phyloP scores from a whole-genome alignment of 2,329 filamentous ascomycete species.

The Fusarium sp. region DNA sequence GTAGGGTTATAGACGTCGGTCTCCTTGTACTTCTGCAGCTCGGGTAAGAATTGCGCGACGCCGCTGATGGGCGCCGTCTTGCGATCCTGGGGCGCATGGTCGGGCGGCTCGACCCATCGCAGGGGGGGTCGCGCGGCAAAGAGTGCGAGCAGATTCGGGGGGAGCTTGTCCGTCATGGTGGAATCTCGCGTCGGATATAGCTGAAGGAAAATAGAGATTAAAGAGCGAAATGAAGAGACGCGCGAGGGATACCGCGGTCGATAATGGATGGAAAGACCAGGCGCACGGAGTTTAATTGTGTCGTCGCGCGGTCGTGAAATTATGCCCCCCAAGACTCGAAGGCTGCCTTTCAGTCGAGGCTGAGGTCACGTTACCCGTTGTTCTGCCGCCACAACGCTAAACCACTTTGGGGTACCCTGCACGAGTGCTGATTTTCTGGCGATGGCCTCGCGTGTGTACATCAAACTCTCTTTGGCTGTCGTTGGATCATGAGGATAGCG shows the following conservation, averaged over 20 bases:
- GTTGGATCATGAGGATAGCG: slow-evolving; percentile 43
- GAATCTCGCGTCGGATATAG: slow-evolving; percentile 37
- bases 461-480: slow-evolving; percentile 33
- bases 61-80: slow-evolving; percentile 76
- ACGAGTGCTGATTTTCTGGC: slow-evolving; percentile 41
- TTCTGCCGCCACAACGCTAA: slow-evolving; percentile 41
- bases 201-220: slow-evolving; percentile 4
- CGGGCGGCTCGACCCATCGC: slow-evolving; percentile 83
- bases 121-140: slow-evolving; percentile 94
- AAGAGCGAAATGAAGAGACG: slow-evolving; percentile 23
- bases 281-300: slow-evolving; percentile 24
- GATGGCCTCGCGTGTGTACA: slow-evolving; percentile 26
- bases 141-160: slow-evolving; percentile 88
- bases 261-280: slow-evolving; percentile 14
- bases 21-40: slow-evolving; percentile 78
- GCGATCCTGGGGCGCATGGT: slow-evolving; percentile 83
- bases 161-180: slow-evolving; percentile 93
- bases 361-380: slow-evolving; percentile 29
- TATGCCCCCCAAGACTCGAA: slow-evolving; percentile 29
- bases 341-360: slow-evolving; percentile 19
- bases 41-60: slow-evolving; percentile 76
- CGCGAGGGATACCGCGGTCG: slow-evolving; percentile 19
- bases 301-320: slow-evolving; percentile 42
- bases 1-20: slow-evolving; percentile 79
- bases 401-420: slow-evolving; percentile 31